Percentiles rank a stretch among this genome's conserved stretches.
Conservation (phyloP, 1,284 basidiomycete species). For the Melampsora larici-populina region DNA sequence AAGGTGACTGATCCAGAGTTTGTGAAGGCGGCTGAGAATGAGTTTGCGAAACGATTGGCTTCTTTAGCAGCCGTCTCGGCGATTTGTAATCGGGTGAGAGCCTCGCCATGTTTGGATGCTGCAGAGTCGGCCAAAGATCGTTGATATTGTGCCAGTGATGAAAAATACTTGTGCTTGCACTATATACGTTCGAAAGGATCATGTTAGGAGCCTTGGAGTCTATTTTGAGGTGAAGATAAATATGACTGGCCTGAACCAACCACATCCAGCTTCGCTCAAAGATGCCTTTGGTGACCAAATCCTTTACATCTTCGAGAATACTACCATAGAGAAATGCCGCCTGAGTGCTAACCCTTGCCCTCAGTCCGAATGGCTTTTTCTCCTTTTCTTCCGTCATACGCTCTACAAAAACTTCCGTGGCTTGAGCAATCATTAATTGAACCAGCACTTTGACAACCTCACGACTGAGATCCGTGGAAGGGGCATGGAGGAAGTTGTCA, state of each 20-base stretch:
- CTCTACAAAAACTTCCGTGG: constrained; percentile 93
- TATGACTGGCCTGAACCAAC: constrained; percentile 65
- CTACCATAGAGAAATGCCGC: constrained; percentile 74
- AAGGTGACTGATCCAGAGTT: constrained; percentile 67
- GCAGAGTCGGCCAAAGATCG: constrained; percentile 74
- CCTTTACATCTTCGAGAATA: constrained; percentile 83
- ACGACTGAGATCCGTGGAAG: constrained; percentile 89
- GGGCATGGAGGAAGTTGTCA: constrained; percentile 98
- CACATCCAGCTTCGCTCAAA: constrained; percentile 94
- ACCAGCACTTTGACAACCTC: constrained; percentile 92
- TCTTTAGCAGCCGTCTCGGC: constrained; percentile 83
- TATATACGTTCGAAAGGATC: constrained; percentile 51
- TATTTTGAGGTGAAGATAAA: neutral
- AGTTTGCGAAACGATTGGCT: constrained; percentile 66
- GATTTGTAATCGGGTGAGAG: constrained; percentile 73
- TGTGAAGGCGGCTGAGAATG: constrained; percentile 71
- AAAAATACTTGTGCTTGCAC: constrained; percentile 87
- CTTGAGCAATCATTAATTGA: constrained; percentile 81
- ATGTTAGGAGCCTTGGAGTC: neutral
- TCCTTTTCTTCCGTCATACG: constrained; percentile 75
- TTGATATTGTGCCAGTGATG: constrained; percentile 81
- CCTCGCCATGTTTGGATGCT: constrained; percentile 76
- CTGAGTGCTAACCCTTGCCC: constrained; percentile 82
- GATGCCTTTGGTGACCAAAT: constrained; percentile 90
- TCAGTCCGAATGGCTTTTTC: constrained; percentile 74